A percentile compares a stretch with the other conserved stretches of the same genome.
Evolutionary conservation across 805 yeast genomes (phyloP).

Genomic region (Lipomyces yamanashiensis): DNA sequence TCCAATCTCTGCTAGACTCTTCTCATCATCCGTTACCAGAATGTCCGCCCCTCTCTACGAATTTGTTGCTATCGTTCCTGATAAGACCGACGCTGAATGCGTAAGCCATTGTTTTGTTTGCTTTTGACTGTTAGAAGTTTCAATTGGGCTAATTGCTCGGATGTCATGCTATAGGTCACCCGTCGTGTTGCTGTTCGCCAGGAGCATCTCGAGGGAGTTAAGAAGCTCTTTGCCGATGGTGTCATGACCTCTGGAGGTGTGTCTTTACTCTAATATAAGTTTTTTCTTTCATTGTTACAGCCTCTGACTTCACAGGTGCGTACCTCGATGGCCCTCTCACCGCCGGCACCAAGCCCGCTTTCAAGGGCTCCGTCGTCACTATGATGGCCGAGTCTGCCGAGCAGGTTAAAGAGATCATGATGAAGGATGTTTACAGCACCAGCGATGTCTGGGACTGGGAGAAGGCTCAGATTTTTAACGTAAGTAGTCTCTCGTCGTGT

Average conservation of each 20-base stretch:
- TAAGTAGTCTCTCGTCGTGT: slow-evolving; percentile 30
- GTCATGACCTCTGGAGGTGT: slow-evolving; percentile 48
- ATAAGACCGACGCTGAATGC: slow-evolving; percentile 61
- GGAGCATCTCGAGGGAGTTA: slow-evolving; percentile 48
- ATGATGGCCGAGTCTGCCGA: slow-evolving; percentile 67
- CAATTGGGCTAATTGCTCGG: neutral
- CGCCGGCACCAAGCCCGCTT: slow-evolving; percentile 46
- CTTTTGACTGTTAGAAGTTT: no score
- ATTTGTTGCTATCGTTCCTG: slow-evolving; percentile 71
- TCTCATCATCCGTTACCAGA: slow-evolving; percentile 8
- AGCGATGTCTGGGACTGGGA: slow-evolving; percentile 79
- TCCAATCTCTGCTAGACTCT: neutral
- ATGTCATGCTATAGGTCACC: slow-evolving; percentile 22
- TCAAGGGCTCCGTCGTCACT: slow-evolving; percentile 72
- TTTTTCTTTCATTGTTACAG: neutral
- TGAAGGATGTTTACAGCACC: slow-evolving; percentile 64
- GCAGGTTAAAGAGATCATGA: slow-evolving; percentile 66
- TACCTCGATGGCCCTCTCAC: slow-evolving; percentile 31
- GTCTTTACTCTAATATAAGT: neutral
- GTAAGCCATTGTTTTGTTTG: neutral
- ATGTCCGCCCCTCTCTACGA: slow-evolving; percentile 46
- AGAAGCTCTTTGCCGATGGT: slow-evolving; percentile 44
- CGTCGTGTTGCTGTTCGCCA: slow-evolving; percentile 49
- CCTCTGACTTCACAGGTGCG: slow-evolving; percentile 20
- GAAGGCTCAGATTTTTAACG: slow-evolving; percentile 62